These are phyloP conservation scores for Phytopythium mirpurense DNA, from an alignment of 352 stramenopile species.

Conservation along the genomic window DNA sequence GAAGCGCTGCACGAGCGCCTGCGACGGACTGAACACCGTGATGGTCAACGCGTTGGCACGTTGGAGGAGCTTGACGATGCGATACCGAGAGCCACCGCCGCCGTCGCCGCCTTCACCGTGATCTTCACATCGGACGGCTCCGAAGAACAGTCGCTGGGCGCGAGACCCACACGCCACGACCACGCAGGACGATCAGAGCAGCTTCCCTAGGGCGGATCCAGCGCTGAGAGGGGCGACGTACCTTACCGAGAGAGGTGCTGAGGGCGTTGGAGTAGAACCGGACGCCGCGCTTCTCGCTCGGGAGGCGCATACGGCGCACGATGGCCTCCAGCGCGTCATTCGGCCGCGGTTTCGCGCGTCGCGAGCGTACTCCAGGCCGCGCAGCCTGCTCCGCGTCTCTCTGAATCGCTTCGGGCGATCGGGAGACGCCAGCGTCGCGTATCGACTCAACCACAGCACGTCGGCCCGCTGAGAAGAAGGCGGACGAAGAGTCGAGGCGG, in stretches of 20 bases:
- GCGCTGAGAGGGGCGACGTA: slow-evolving; percentile 2
- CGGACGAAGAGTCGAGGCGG: background rate
- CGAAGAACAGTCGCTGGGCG: slow-evolving; percentile 34
- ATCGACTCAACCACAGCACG: too few species aligned
- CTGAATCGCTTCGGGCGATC: background rate
- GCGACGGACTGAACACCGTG: slow-evolving; percentile 29
- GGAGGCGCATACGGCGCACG: slow-evolving; percentile 2
- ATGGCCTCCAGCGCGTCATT: slow-evolving; percentile 16
- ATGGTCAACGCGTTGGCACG: slow-evolving; percentile 26
- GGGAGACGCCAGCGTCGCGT: background rate
- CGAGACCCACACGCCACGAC: background rate
- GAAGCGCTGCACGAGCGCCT: slow-evolving; percentile 24
- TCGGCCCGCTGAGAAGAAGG: background rate
- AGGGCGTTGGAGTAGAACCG: slow-evolving; percentile 16
- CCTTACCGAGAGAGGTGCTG: slow-evolving; percentile 39
- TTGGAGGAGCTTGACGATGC: slow-evolving; percentile 30
- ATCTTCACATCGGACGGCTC: slow-evolving; percentile 11
- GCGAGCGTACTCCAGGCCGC: background rate
- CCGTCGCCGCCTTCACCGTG: background rate
- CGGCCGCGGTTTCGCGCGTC: slow-evolving; percentile 2
- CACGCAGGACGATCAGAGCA: too few species aligned
- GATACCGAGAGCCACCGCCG: background rate
- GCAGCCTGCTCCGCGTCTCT: background rate
- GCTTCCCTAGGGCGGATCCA: background rate
- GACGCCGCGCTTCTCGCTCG: background rate